Evolutionary conservation across 2,329 filamentous ascomycete genomes (phyloP), one percentile per base, ranked within the genome.

Genomic region (Exserohilum rostratum): DNA sequence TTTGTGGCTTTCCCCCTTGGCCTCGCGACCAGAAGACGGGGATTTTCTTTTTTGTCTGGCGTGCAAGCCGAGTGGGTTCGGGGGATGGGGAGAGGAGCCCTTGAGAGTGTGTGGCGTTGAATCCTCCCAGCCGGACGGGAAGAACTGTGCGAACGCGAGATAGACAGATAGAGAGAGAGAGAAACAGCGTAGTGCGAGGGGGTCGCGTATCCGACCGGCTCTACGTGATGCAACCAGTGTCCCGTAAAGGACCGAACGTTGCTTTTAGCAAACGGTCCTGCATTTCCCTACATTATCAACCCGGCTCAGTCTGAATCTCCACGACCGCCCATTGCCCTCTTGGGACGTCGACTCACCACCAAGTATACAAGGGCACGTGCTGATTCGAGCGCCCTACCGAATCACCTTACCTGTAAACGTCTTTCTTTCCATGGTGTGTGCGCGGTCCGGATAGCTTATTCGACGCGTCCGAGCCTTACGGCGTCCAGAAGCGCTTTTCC

Each of bases 391-490:
- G 50, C 30, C 25, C 20, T 44, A 50, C 45, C 56, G 53, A 57
- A 57, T 57, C 39, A 55, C 37, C 55, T 51, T 33, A 25, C 22
- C 4, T 25, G 2, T 47, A 50, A 55, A 60, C 37, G 45, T 45
- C 37, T 37, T n/a, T n/a, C 48, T 45, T 50, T 27, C 57, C 46
- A 61, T 50, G 61, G 54, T 54, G 60, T 18, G 53, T 57, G 57
- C 54, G 53, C 53, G 48, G 44, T 46, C 47, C 52, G 51, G 52
- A 43, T 57, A 55, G 55, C 59, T 53, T 52, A 54, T 58, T 64
- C 57, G 51, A 62, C 47, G 57, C 50, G 42, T 50, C 61, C 47
- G 54, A 61, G 46, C 38, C 37, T 51, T 55, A 56, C 61, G 60
- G 60, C 61, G 58, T 48, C 29, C 34, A 38, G 42, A 38, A 50